phyloP scores from a whole-genome alignment of 306 rosid species.

The Fragaria iinumae region DNA sequence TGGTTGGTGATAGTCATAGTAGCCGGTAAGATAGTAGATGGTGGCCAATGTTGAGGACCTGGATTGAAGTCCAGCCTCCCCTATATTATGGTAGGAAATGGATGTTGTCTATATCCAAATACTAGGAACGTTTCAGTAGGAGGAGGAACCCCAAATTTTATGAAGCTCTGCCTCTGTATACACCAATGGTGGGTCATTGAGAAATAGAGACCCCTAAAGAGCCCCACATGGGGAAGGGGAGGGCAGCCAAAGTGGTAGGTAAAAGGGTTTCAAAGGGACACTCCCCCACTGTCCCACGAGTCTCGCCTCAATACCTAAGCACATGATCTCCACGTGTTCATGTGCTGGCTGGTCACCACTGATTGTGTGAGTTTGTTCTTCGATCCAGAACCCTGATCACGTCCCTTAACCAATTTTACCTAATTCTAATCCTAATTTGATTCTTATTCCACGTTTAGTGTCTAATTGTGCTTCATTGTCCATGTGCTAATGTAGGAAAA shows the following conservation, averaged over 20 bases:
- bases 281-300: slow-evolving; percentile 30
- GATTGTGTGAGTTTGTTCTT: slow-evolving; percentile 25
- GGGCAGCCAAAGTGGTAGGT: slow-evolving; percentile 66
- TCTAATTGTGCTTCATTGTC: slow-evolving; percentile 2
- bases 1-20: not conserved
- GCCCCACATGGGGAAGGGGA: slow-evolving; percentile 46
- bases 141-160: slow-evolving; percentile 9
- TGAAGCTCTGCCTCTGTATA: slow-evolving; percentile 31
- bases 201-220: slow-evolving; percentile 22
- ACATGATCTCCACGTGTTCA: slow-evolving; percentile 64
- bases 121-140: not conserved
- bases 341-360: slow-evolving; percentile 54
- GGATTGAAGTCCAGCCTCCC: not conserved
- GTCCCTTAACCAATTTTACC: slow-evolving; percentile 21
- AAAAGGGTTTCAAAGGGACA: slow-evolving; percentile 40
- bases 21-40: not conserved
- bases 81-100: not conserved
- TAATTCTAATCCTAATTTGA: slow-evolving; percentile 2
- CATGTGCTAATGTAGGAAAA: slow-evolving; percentile 34
- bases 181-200: slow-evolving; percentile 23
- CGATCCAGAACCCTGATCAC: slow-evolving; percentile 21
- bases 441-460: slow-evolving; percentile 4
- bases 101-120: not conserved
- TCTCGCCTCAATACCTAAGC: slow-evolving; percentile 45
- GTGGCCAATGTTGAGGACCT: not conserved